Percentiles rank a stretch among this genome's conserved stretches.
Evolutionary conservation across 768 basidiomycete genomes (phyloP).

Genomic region (Panaeolus papilionaceus): DNA sequence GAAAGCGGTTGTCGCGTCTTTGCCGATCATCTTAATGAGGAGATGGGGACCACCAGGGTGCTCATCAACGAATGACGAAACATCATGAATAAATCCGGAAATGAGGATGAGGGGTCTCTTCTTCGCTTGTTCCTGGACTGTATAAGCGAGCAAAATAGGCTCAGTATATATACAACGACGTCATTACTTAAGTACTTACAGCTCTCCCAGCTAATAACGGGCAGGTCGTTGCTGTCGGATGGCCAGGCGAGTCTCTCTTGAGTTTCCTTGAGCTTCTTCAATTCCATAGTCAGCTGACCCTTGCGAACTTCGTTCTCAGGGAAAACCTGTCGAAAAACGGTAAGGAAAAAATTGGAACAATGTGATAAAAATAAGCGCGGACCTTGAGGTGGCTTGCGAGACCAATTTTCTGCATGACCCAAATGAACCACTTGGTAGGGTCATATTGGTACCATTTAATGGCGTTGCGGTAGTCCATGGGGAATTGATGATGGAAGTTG

Average conservation of each 20-base stretch:
- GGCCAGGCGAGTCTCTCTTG: slow-evolving; percentile 86
- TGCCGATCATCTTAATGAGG: slow-evolving; percentile 84
- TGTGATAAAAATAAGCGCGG: slow-evolving; percentile 4
- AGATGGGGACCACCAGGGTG: slow-evolving; percentile 92
- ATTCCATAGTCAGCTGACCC: slow-evolving; percentile 92
- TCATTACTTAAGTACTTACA: slow-evolving; percentile 52
- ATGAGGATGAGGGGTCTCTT: slow-evolving; percentile 85
- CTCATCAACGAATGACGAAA: slow-evolving; percentile 83
- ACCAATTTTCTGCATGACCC: slow-evolving; percentile 61
- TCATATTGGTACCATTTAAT: slow-evolving; percentile 96
- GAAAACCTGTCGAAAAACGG: slow-evolving; percentile 41
- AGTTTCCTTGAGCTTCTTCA: slow-evolving; percentile 83
- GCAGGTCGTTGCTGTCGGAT: slow-evolving; percentile 72
- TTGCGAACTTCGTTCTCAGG: slow-evolving; percentile 74
- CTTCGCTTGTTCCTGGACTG: slow-evolving; percentile 80
- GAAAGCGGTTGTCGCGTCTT: slow-evolving; percentile 92
- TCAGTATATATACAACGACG: background rate
- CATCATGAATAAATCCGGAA: slow-evolving; percentile 94
- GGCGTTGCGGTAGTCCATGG: slow-evolving; percentile 96
- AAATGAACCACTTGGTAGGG: slow-evolving; percentile 94
- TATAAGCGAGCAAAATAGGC: slow-evolving; percentile 18
- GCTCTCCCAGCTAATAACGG: slow-evolving; percentile 86
- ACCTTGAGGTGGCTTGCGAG: slow-evolving; percentile 77
- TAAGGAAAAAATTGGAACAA: slow-evolving; percentile 7
- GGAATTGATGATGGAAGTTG: slow-evolving; percentile 98